A percentile compares a stretch with the other conserved stretches of the same genome.
Evolutionary conservation across 1,139 yeast genomes (phyloP).

Genomic region (Groenewaldozyma sp.): DNA sequence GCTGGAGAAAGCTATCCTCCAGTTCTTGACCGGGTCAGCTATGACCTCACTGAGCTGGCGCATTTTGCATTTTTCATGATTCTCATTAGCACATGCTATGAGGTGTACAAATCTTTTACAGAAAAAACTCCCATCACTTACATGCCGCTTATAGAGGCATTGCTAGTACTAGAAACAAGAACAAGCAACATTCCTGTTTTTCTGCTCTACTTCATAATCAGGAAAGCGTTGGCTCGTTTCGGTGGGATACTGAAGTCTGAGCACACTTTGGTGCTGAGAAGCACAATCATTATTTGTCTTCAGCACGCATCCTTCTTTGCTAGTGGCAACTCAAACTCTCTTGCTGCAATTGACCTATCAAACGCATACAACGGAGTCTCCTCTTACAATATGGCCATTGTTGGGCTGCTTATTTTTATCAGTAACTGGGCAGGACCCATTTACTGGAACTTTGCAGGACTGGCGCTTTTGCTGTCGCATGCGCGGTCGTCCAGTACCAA

Average conservation of each 20-base stretch:
- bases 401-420: constrained; percentile 69
- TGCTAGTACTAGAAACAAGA: constrained; percentile 64
- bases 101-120: constrained; percentile 14
- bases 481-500: constrained; percentile 17
- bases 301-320: constrained; percentile 79
- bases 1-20: constrained; percentile 46
- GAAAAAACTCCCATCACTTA: constrained; percentile 35
- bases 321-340: constrained; percentile 83
- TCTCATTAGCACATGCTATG: constrained; percentile 21
- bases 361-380: constrained; percentile 86
- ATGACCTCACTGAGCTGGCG: constrained; percentile 19
- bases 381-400: constrained; percentile 57
- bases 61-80: constrained; percentile 24
- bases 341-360: constrained; percentile 82
- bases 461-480: constrained; percentile 35
- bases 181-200: constrained; percentile 64
- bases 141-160: constrained; percentile 39
- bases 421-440: constrained; percentile 82
- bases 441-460: constrained; percentile 62
- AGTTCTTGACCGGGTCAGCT: constrained; percentile 29
- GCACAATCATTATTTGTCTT: constrained; percentile 31
- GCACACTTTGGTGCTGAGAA: constrained; percentile 18
- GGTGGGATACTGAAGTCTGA: constrained; percentile 13
- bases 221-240: constrained; percentile 17
- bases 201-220: constrained; percentile 36